Conservation (phyloP, 768 basidiomycete genomes). For the Scleroderma citrinum region DNA sequence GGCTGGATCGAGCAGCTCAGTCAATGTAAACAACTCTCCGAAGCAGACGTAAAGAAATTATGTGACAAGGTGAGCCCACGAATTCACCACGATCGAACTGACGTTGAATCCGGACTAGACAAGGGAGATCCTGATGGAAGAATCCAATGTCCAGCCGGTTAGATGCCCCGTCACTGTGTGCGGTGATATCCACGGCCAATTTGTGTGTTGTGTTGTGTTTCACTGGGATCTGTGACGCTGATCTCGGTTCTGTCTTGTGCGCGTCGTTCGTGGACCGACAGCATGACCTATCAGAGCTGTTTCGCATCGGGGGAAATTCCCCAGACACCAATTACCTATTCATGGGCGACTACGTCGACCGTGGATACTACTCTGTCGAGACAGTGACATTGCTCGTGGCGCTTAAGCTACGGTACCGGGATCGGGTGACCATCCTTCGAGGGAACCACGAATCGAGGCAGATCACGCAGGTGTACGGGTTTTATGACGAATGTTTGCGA, state of each 20-base stretch:
- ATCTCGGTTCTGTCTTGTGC: constrained; percentile 13
- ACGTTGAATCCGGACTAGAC: constrained; percentile 49
- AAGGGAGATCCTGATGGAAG: constrained; percentile 97
- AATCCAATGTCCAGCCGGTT: constrained; percentile 98
- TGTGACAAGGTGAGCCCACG: constrained; percentile 87
- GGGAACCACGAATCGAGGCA: constrained; percentile 99
- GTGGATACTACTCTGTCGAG: constrained; percentile 98
- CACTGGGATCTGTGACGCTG: constrained; percentile 17
- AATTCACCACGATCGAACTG: constrained; percentile 9
- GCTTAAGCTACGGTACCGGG: constrained; percentile 95
- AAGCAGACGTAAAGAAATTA: constrained; percentile 92
- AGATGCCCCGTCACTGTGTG: constrained; percentile 98
- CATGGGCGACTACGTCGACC: constrained; percentile 99
- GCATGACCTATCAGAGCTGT: constrained; percentile 99
- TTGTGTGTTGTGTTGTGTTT: constrained; percentile 59
- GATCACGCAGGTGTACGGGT: constrained; percentile 99
- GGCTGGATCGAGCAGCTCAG: constrained; percentile 94
- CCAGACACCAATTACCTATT: constrained; percentile 99
- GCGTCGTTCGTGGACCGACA: constrained; percentile 31
- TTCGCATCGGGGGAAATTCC: constrained; percentile 97
- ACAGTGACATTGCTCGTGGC: constrained; percentile 97
- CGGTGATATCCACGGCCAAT: constrained; percentile 99
- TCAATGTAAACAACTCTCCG: constrained; percentile 95
- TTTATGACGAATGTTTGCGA: constrained; percentile 98
- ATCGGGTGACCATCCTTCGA: constrained; percentile 94